Evolutionary conservation across 75 land plant species (phyloP).

Genomic region (Cupressus sempervirens): DNA sequence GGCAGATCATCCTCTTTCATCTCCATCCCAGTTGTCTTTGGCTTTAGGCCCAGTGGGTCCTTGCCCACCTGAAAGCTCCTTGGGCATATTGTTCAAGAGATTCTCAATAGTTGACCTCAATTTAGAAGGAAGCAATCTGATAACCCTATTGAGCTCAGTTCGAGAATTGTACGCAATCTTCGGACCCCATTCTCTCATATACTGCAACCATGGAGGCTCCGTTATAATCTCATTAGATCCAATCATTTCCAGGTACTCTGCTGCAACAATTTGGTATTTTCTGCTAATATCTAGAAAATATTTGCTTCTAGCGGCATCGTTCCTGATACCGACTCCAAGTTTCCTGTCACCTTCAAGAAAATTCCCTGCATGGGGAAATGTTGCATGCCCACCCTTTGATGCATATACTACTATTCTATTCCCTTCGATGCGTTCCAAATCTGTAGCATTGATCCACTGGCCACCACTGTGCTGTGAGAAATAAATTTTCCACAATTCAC

Average conservation of each 20-base stretch:
- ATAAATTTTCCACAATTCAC: constrained; percentile 24
- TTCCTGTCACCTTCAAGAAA: constrained; percentile 31
- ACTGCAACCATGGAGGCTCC: constrained; percentile 40
- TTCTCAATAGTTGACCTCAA: constrained; percentile 22
- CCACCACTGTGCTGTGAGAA: constrained; percentile 39
- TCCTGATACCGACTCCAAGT: constrained; percentile 29
- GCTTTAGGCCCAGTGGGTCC: constrained; percentile 38
- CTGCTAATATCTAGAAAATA: constrained; percentile 16
- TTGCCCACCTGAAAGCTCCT: constrained; percentile 33
- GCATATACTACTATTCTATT: constrained; percentile 26
- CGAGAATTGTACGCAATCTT: constrained; percentile 20
- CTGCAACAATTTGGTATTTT: constrained; percentile 24
- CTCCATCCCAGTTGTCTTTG: constrained; percentile 35
- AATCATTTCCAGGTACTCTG: constrained; percentile 17
- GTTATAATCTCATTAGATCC: constrained; percentile 5
- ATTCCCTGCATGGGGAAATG: constrained; percentile 33
- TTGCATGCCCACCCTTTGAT: constrained; percentile 30
- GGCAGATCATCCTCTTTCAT: constrained; percentile 16
- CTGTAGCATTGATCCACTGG: constrained; percentile 23
- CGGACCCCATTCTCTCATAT: constrained; percentile 42
- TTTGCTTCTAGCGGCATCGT: constrained; percentile 22
- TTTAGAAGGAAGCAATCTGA: constrained; percentile 21
- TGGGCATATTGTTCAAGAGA: constrained; percentile 22
- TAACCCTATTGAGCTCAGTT: constrained; percentile 23
- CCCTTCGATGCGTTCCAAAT: constrained; percentile 19